Evolutionary conservation across 345 rosid genomes (phyloP).

Genomic region (Brassica nigra): DNA sequence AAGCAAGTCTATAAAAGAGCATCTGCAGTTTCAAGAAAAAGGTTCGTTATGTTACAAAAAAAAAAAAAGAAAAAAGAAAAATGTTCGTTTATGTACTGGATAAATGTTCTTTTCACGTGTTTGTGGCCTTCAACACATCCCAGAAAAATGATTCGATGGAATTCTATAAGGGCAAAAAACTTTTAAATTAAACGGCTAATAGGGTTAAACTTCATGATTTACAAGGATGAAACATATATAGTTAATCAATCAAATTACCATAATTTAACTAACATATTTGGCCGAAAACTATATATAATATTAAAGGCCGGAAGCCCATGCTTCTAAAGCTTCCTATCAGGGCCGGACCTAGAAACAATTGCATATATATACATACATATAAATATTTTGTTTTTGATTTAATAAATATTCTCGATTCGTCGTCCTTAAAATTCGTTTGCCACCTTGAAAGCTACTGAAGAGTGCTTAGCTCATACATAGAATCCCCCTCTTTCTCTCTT

Average conservation of each 20-base stretch:
- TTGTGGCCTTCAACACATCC: conserved; percentile 6
- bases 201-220: too few relatives aligned
- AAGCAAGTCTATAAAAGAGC: conserved; percentile 22
- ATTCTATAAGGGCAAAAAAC: neutral
- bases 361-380: neutral
- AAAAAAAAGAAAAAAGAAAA: too few relatives aligned
- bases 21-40: neutral
- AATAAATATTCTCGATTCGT: conserved; percentile 26
- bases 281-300: too few relatives aligned
- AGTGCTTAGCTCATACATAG: conserved; percentile 31
- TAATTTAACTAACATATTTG: too few relatives aligned
- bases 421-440: conserved; percentile 27
- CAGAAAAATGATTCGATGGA: conserved; percentile 39
- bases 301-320: conserved; percentile 25
- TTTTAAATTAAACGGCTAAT: too few relatives aligned
- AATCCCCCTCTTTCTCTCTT: neutral
- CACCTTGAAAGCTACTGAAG: conserved; percentile 22
- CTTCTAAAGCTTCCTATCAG: neutral
- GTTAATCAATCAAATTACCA: too few relatives aligned
- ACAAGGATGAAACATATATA: too few relatives aligned
- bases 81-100: neutral
- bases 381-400: conserved; percentile 12
- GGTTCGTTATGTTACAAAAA: neutral
- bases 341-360: neutral
- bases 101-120: conserved; percentile 23